A percentile compares a stretch with the other conserved stretches of the same genome.
Evolutionary conservation across 305 asterid species (phyloP).

Genomic region (Andrographis paniculata): DNA sequence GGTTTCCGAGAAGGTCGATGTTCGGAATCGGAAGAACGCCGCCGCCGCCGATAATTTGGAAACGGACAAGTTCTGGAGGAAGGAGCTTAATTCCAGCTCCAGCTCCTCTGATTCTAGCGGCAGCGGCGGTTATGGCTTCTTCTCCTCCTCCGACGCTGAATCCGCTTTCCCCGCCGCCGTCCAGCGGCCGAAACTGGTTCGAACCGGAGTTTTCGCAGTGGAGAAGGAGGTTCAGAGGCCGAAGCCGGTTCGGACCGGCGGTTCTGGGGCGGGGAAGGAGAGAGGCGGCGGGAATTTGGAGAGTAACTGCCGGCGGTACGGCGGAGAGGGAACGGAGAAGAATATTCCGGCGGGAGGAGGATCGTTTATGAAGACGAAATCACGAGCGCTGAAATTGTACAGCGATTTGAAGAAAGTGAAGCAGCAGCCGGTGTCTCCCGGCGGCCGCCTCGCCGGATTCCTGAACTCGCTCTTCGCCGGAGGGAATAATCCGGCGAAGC

Average conservation of each 20-base stretch:
- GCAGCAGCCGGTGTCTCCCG: conserved; percentile 53
- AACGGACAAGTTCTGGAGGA: neutral
- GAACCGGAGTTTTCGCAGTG: too few species aligned
- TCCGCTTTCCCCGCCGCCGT: too few species aligned
- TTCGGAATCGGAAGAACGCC: neutral
- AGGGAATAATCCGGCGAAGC: conserved; percentile 33
- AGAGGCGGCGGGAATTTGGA: conserved; percentile 7
- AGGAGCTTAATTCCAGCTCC: neutral
- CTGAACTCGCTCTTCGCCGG: conserved; percentile 45
- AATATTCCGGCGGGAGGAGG: conserved; percentile 23
- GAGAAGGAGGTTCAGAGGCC: neutral
- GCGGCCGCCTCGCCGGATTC: conserved; percentile 46
- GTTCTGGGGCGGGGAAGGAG: conserved; percentile 19
- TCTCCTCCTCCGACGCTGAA: neutral
- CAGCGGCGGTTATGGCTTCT: neutral
- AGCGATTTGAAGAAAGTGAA: conserved; percentile 28
- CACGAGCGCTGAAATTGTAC: conserved; percentile 45
- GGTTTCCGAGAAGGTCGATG: neutral
- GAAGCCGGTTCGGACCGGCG: neutral
- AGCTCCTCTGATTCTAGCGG: neutral
- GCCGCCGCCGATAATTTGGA: neutral
- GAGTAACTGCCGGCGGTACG: conserved; percentile 15
- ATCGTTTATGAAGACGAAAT: conserved; percentile 38
- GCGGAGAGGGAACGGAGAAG: neutral
- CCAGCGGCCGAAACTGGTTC: too few species aligned